Evolutionary conservation across 2,329 filamentous ascomycete species (phyloP).

Genomic region (Paramyrothecium sp.): DNA sequence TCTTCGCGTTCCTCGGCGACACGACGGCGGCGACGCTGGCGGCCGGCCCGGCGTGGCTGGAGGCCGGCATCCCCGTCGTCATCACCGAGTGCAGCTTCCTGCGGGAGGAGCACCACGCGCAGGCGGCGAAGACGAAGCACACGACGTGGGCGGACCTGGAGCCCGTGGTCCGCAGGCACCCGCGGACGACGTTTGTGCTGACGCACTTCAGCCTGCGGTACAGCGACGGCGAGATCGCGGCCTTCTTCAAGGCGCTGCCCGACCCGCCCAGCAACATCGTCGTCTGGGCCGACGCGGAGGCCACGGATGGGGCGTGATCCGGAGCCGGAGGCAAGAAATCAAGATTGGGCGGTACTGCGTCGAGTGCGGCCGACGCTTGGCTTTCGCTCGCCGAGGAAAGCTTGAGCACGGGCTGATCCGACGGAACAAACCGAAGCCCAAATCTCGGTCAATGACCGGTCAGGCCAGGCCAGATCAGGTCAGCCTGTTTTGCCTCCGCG

Average conservation of each 20-base stretch:
- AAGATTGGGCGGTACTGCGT: background rate
- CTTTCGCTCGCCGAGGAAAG: background rate
- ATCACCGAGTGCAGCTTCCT: conserved; percentile 51
- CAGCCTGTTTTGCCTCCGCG: too few relatives aligned
- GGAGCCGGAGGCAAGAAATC: background rate
- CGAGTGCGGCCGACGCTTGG: background rate
- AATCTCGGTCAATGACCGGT: too few relatives aligned
- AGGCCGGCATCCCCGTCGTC: conserved; percentile 38
- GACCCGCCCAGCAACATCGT: conserved; percentile 42
- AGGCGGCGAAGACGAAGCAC: conserved; percentile 46
- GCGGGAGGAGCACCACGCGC: conserved; percentile 37
- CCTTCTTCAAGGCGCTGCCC: conserved; percentile 38
- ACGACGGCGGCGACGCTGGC: conserved; percentile 40
- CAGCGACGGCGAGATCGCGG: conserved; percentile 34
- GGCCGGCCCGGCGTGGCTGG: conserved; percentile 37
- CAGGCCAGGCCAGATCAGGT: too few relatives aligned
- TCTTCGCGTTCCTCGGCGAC: conserved; percentile 49
- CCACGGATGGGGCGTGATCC: background rate
- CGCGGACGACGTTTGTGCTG: conserved; percentile 41
- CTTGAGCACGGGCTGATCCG: background rate
- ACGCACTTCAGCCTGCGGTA: conserved; percentile 49
- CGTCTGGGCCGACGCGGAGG: conserved; percentile 43
- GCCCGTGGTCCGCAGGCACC: conserved; percentile 39
- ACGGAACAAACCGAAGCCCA: too few relatives aligned
- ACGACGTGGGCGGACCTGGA: conserved; percentile 46